Evolutionary conservation across 495 filamentous ascomycete species (phyloP), one percentile per base, ranked within the genome.

Genomic region (Emericellopsis terricola): DNA sequence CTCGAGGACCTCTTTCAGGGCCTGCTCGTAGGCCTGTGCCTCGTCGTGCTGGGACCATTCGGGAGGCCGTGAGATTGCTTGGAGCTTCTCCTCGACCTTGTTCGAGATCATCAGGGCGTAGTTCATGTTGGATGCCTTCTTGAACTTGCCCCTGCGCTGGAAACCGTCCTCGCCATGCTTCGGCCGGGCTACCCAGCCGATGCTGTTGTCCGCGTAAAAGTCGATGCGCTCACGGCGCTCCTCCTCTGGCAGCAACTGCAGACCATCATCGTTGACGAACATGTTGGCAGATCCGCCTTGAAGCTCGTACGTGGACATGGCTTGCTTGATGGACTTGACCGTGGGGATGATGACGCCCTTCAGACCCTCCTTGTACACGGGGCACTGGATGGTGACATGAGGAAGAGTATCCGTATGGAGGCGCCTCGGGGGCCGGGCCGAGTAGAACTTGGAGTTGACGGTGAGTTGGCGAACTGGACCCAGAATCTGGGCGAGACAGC

Each of bases 101-200:
- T 69, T 74, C 13, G 76, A 79, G 39, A 85, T 64, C 62, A 78
- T 76, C 21, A 86, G 57, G 8, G 64, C 78, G 41, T 68, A 86
- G 56, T 86, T 86, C 79, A 86, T 86, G 60, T 86, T 86, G 19
- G 74, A 80, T 8, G 78, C 78, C 67, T 84, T 75, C 62, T 74
- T 76, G 54, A 76, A 75, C 47, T 71, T 77, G 36, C 73, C 73
- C 39, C 62, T 66, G 24, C 73, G 61, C 29, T 56, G 18, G 45
- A 78, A 78, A 15, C 69, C 72, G 40, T 78, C 64, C 33, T 69
- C 62, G 34, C 70, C 70, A 34, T 68, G 54, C 35, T 56, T 62
- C n/a, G 79, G 79, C 16, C 79, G 68, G 9, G 79, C 76, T 15
- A 75, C 71, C 80, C 80, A 86, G 28, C 80, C 79, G 44, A 86